Percentiles rank a stretch among this genome's conserved stretches.
Evolutionary conservation across 768 basidiomycete genomes (phyloP).

Genomic region (Kwoniella heveanensis): DNA sequence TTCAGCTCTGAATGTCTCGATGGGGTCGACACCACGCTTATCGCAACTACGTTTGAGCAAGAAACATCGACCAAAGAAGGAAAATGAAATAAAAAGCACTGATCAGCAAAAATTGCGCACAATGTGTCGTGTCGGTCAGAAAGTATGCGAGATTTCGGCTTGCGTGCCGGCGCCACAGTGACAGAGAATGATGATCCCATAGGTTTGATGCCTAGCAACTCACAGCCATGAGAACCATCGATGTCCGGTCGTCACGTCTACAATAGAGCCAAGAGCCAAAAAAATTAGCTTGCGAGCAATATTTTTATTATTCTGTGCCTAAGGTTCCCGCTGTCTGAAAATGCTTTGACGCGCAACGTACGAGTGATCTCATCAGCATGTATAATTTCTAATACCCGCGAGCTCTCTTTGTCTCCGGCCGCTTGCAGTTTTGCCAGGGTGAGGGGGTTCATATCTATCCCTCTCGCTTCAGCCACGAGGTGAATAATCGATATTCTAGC

Average conservation of each 20-base stretch:
- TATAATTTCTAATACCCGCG: constrained; percentile 70
- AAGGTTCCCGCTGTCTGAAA: too few species aligned
- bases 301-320: too few species aligned
- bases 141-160: too few species aligned
- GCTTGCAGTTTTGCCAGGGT: constrained; percentile 73
- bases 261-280: neutral
- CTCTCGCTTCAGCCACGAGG: constrained; percentile 80
- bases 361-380: constrained; percentile 74
- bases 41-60: constrained; percentile 21
- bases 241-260: constrained; percentile 79
- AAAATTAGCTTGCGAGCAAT: too few species aligned
- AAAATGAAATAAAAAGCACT: too few species aligned
- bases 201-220: constrained; percentile 43
- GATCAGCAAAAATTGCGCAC: too few species aligned
- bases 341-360: too few species aligned
- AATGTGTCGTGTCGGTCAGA: too few species aligned
- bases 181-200: too few species aligned
- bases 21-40: constrained; percentile 60
- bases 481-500: constrained; percentile 80
- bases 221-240: constrained; percentile 82
- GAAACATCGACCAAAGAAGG: too few species aligned
- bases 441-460: constrained; percentile 78
- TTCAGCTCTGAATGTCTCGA: constrained; percentile 69
- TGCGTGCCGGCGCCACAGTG: too few species aligned
- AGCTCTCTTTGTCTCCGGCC: constrained; percentile 68